Percentiles rank a stretch among this genome's conserved stretches.
Evolutionary conservation across 2,329 filamentous ascomycete species (phyloP).

Genomic region (Pseudophaeomoniella oleicola): DNA sequence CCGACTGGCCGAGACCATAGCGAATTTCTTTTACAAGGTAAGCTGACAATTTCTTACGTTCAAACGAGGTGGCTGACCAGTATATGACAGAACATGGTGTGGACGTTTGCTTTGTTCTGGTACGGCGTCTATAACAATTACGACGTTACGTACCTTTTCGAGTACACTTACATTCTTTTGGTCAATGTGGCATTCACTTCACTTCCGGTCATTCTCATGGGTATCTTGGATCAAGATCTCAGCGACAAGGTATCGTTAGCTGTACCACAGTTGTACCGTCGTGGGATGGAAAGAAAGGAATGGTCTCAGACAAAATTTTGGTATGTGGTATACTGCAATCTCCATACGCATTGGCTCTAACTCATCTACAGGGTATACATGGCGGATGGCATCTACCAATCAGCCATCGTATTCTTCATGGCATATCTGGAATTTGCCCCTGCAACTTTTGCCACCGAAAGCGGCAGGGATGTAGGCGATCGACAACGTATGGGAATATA

Average conservation of each 20-base stretch:
- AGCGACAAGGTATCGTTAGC: slow-evolving; percentile 85
- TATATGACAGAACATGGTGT: slow-evolving; percentile 83
- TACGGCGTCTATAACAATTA: slow-evolving; percentile 92
- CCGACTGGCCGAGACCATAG: slow-evolving; percentile 78
- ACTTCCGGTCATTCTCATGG: slow-evolving; percentile 85
- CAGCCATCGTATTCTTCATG: slow-evolving; percentile 83
- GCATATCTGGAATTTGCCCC: slow-evolving; percentile 65
- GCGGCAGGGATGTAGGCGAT: slow-evolving; percentile 63
- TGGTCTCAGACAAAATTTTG: slow-evolving; percentile 97
- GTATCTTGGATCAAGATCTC: slow-evolving; percentile 92
- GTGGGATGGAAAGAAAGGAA: slow-evolving; percentile 88
- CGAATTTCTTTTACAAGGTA: slow-evolving; percentile 98
- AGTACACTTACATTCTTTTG: slow-evolving; percentile 93
- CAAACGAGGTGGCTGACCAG: background rate
- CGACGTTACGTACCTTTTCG: slow-evolving; percentile 91
- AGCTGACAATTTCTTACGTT: slow-evolving; percentile 9
- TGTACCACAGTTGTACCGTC: slow-evolving; percentile 86
- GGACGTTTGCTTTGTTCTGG: slow-evolving; percentile 95
- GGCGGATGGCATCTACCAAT: slow-evolving; percentile 89
- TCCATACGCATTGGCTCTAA: too few relatives aligned
- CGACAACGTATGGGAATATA: slow-evolving; percentile 75
- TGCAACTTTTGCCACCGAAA: slow-evolving; percentile 54
- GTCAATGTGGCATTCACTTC: slow-evolving; percentile 97
- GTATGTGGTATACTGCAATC: slow-evolving; percentile 37
- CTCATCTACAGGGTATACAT: slow-evolving; percentile 62